Conservation (phyloP, 768 basidiomycete genomes). For the Porphyrellus cyaneotinctus region DNA sequence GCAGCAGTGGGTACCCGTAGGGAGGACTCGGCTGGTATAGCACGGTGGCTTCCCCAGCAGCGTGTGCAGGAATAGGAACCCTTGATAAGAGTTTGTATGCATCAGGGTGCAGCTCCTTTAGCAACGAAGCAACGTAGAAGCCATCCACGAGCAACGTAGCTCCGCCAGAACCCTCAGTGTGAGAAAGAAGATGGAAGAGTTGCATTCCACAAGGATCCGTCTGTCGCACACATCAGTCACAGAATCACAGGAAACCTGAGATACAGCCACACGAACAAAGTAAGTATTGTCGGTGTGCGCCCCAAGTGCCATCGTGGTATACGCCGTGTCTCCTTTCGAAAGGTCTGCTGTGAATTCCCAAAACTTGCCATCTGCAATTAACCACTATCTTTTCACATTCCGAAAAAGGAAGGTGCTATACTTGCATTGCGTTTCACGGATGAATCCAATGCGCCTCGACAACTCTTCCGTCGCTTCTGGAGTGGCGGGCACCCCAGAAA, state of each 20-base stretch:
- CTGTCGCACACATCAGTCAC: conserved; percentile 36
- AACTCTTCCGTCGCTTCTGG: conserved; percentile 83
- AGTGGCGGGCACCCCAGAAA: conserved; percentile 74
- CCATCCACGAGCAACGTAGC: conserved; percentile 92
- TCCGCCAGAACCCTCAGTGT: conserved; percentile 79
- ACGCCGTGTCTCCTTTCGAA: conserved; percentile 90
- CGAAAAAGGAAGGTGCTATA: not conserved
- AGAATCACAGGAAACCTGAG: not conserved
- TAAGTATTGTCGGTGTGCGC: conserved; percentile 82
- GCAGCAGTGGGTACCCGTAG: conserved; percentile 65
- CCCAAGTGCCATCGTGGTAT: conserved; percentile 81
- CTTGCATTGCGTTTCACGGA: conserved; percentile 78
- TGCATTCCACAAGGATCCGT: conserved; percentile 96
- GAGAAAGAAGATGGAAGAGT: conserved; percentile 88
- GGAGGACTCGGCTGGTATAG: conserved; percentile 57
- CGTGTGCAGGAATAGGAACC: conserved; percentile 75
- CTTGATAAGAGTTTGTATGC: conserved; percentile 66
- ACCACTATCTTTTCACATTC: conserved; percentile 26
- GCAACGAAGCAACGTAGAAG: conserved; percentile 82
- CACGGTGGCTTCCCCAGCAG: conserved; percentile 69
- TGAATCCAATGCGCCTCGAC: conserved; percentile 73
- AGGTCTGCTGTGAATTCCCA: conserved; percentile 97
- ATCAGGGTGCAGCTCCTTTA: conserved; percentile 68
- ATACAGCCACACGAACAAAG: conserved; percentile 22
- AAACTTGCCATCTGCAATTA: conserved; percentile 75